These are phyloP conservation scores for Pyricularia grisea DNA, from an alignment of 2,329 filamentous ascomycete genomes.

Conservation along the genomic window DNA sequence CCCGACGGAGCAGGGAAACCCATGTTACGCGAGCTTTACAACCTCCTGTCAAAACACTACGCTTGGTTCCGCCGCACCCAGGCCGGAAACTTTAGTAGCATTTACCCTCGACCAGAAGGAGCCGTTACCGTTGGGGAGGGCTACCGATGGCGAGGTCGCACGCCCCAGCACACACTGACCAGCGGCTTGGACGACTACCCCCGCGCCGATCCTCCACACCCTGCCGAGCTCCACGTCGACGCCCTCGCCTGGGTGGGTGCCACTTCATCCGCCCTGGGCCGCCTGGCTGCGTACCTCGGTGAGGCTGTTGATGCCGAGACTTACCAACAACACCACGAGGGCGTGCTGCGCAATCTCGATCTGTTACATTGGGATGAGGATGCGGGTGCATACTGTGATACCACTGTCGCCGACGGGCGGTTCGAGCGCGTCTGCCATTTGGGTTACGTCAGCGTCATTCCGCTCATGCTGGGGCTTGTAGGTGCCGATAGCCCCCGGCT, in stretches of 20 bases:
- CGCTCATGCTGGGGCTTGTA: constrained; percentile 13
- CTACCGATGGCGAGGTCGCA: constrained; percentile 85
- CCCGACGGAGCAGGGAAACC: neutral
- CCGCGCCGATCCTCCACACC: constrained; percentile 81
- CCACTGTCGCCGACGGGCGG: constrained; percentile 64
- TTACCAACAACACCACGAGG: constrained; percentile 59
- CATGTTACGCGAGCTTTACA: constrained; percentile 60
- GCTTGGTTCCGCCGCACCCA: constrained; percentile 88
- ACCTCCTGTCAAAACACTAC: constrained; percentile 77
- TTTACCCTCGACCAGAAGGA: constrained; percentile 53
- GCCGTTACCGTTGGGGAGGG: constrained; percentile 75
- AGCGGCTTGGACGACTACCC: constrained; percentile 91
- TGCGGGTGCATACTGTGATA: constrained; percentile 74
- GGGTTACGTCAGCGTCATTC: constrained; percentile 12
- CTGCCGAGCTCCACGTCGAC: constrained; percentile 84
- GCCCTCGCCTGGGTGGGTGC: constrained; percentile 89
- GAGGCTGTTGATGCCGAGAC: constrained; percentile 68
- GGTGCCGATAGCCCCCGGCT: constrained; percentile 11
- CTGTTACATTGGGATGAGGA: constrained; percentile 80
- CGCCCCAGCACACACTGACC: constrained; percentile 71
- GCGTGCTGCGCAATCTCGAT: constrained; percentile 71
- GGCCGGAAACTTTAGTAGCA: constrained; percentile 70
- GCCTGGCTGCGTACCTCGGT: constrained; percentile 62
- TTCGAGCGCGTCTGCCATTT: constrained; percentile 12
- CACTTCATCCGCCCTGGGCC: constrained; percentile 70